Evolutionary conservation across 2,329 filamentous ascomycete genomes (phyloP).

Genomic region (Dactylella cylindrospora): DNA sequence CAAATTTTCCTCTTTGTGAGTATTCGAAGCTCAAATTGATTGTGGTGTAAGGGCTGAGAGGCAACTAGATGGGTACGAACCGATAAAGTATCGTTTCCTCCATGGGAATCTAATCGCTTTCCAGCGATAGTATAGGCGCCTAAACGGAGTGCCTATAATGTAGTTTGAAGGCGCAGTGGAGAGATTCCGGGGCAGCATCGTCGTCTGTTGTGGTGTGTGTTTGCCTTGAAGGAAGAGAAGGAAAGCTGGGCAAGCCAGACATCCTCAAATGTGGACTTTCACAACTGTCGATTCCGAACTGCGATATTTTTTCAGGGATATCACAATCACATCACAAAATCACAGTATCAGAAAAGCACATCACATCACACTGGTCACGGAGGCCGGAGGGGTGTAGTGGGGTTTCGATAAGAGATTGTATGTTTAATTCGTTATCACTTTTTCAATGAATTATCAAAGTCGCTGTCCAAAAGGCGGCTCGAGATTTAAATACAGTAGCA

Average conservation of each 20-base stretch:
- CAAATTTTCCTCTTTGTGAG: too few species aligned
- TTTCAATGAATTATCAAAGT: too few species aligned
- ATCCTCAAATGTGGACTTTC: too few species aligned
- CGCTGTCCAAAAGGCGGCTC: too few species aligned
- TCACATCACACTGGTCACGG: conserved; percentile 4
- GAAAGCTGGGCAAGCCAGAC: too few species aligned
- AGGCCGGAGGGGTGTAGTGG: background rate
- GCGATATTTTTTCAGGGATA: conserved; percentile 3
- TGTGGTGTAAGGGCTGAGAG: too few species aligned
- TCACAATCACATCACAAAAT: conserved; percentile 5
- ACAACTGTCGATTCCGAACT: conserved; percentile 18
- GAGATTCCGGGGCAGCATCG: conserved; percentile 1
- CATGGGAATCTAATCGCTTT: conserved; percentile 31
- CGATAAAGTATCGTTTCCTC: conserved; percentile 37
- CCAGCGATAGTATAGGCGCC: conserved; percentile 23
- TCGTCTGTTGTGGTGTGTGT: background rate
- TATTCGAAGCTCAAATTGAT: too few species aligned
- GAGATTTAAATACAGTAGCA: too few species aligned
- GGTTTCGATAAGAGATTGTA: background rate
- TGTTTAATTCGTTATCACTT: conserved; percentile 5
- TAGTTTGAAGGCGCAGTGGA: conserved; percentile 6
- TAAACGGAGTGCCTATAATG: conserved; percentile 18
- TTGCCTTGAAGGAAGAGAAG: background rate
- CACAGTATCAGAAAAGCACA: background rate
- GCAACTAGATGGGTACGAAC: too few species aligned